Base-by-base conservation (phyloP, 2,329 filamentous ascomycete genomes). In the Diplodia corticola region DNA sequence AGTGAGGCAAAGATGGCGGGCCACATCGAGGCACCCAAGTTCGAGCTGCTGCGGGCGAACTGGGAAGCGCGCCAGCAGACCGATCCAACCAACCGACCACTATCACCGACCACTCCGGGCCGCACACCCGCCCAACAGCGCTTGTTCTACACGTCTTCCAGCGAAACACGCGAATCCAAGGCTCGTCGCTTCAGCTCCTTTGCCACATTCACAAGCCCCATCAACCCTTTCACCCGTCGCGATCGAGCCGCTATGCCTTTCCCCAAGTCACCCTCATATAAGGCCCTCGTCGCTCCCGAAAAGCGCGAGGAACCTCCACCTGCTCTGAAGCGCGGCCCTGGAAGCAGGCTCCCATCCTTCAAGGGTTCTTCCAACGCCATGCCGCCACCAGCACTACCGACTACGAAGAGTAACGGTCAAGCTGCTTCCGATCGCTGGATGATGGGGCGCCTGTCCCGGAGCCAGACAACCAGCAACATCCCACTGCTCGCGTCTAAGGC, bases 151-250 rank as follows among this genome's bases (percentile, higher is more conserved):
- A 17, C 40, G 13, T 49, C 57, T 17, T 61, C 57, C 17, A 49
- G 15, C 28, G 57, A 61, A 26, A n/a, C 51, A 20, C 63, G 63
- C 51, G 44, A 50, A 20, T 50, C 40, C 44, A 65, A 65, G 15
- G 26, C 60, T 44, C 64, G 54, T 24, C 64, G 54, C 40, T 59
- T 65, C 53, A 65, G 54, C 35, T 59, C 64, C 3, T 60, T 65
- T 35, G 46, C 64, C 30, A 44, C 64, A 17, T 50, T 57, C 46
- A 33, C 64, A 24, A 60, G 30, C 30, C 64, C 64, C 17, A 54
- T 60, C 53, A 65, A 65, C 33, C 64, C 64, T 2, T 65, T 65
- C 33, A n/a, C 20, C 17, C 64, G 54, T 33, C 64, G 64, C 46
- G 53, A 63, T 26, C 60, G 60, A 12, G 40, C 35, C 46, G 33